Percentiles rank a stretch among this genome's conserved stretches.
These are phyloP conservation scores for Patellaria atrata DNA, from an alignment of 495 filamentous ascomycete species.

Conservation along the genomic window DNA sequence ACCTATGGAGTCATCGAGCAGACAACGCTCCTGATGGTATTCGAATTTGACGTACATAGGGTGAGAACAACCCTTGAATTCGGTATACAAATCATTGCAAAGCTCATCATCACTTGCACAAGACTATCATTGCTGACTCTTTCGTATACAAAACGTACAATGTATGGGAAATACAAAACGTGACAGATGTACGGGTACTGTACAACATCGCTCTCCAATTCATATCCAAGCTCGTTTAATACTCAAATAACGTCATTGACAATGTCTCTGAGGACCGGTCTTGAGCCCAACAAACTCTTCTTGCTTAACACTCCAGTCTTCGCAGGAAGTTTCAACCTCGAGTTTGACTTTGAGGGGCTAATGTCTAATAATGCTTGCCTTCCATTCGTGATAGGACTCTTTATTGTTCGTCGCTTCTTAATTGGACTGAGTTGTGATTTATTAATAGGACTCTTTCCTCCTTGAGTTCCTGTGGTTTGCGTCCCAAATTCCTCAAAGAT, in stretches of 20 bases:
- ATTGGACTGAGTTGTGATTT: constrained; percentile 5
- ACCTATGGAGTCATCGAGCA: too few relatives aligned
- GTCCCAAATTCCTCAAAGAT: constrained; percentile 39
- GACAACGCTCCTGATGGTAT: too few relatives aligned
- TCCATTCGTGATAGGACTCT: constrained; percentile 1
- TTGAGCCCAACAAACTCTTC: constrained; percentile 25
- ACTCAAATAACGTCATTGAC: constrained; percentile 32
- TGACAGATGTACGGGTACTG: too few relatives aligned
- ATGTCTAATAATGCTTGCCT: constrained; percentile 1
- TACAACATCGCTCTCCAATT: too few relatives aligned
- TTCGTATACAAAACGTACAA: too few relatives aligned
- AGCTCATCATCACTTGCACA: too few relatives aligned
- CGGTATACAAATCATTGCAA: too few relatives aligned
- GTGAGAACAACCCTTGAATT: too few relatives aligned
- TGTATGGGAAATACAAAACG: too few relatives aligned
- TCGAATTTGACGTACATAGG: too few relatives aligned
- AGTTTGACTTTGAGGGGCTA: constrained; percentile 3
- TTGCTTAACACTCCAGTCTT: constrained; percentile 15
- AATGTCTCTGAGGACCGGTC: constrained; percentile 39
- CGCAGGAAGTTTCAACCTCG: constrained; percentile 7
- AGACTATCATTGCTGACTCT: too few relatives aligned
- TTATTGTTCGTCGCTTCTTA: constrained; percentile 6
- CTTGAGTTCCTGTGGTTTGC: constrained; percentile 18
- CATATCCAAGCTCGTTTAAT: too few relatives aligned
- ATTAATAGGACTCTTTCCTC: constrained; percentile 1